Base-by-base conservation (phyloP, 1,139 yeast genomes). In the Hyphopichia burtonii region DNA sequence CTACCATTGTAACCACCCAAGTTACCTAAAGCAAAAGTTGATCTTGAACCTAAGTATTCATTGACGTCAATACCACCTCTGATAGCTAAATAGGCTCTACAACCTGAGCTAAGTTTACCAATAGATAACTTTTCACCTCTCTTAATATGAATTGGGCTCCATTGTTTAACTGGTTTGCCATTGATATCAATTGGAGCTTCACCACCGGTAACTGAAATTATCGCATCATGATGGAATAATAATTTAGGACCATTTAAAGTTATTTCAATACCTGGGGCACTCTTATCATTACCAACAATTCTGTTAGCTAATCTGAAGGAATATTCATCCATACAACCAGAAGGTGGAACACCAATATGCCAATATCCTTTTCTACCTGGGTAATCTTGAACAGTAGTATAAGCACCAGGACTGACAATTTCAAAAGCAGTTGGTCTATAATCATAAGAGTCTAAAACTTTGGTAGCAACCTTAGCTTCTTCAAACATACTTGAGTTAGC, bases 271-370 rank as follows among this genome's bases (percentile, higher is more conserved):
- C 95, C 96, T 11, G 98, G 96, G 14, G 96, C 86, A 37, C 76
- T 71, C 52, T 72, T 66, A 53, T 85, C 79, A 64, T 93, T 91
- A 46, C 97, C 97, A 41, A 93, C 97, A 58, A 88, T 81, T 59
- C 86, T 73, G 70, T 93, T 91, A 27, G 96, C 96, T 48, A 89
- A 62, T 58, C 96, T 78, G 71, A 90, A 91, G 2, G 97, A 82
- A 55, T 83, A 90, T 47, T 84, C 80, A 66, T 93, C 98, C 98
- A 93, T 93, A 49, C 98, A 96, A 37, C 99, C 99, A 31, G 96
- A 88, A 9, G 98, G 98, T 25, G 99, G 99, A 43, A 93, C 97
- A 61, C 99, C 99, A 53, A 86, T 68, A 52, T 73, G 76, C 98
- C 98, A 93, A 61, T 85, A 79, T 12, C 91, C 86, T 45, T 74